Conservation (phyloP, 2,329 filamentous ascomycete genomes). For the Ophiognomonia clavigignenti-juglandacearum region DNA sequence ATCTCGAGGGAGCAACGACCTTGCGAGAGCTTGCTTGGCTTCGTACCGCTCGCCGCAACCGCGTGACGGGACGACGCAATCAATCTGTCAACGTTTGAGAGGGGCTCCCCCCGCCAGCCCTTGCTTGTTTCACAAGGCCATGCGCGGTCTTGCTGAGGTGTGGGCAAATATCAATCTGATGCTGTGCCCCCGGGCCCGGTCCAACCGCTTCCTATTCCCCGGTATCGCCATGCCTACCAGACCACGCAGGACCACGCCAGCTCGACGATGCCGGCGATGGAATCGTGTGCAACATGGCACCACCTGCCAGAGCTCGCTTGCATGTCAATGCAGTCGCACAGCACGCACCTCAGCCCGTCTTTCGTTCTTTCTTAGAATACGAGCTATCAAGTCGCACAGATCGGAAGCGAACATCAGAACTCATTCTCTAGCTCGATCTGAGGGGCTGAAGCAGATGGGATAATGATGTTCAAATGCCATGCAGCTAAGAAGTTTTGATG, state of each 20-base stretch:
- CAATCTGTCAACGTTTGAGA: constrained; percentile 5
- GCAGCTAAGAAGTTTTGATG: background rate
- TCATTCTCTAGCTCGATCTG: background rate
- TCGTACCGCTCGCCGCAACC: background rate
- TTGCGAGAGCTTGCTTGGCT: background rate
- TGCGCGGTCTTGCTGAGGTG: too few relatives aligned
- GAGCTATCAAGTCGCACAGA: background rate
- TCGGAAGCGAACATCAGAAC: background rate
- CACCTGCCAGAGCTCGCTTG: background rate
- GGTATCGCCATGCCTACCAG: background rate
- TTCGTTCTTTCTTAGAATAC: background rate
- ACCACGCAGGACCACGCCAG: too few relatives aligned
- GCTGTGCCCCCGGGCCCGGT: background rate
- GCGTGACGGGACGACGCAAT: constrained; percentile 4
- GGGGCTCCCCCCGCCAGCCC: background rate
- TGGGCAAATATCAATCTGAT: too few relatives aligned
- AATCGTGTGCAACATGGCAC: too few relatives aligned
- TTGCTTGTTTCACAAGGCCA: background rate
- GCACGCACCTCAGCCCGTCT: too few relatives aligned
- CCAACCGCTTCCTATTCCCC: background rate
- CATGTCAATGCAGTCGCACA: background rate
- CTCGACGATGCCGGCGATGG: background rate
- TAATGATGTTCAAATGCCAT: background rate
- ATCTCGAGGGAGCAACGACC: background rate
- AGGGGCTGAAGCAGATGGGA: too few relatives aligned